These are phyloP conservation scores for Leishmania amazonensis DNA, from an alignment of 208 protist genomes.

Conservation along the genomic window DNA sequence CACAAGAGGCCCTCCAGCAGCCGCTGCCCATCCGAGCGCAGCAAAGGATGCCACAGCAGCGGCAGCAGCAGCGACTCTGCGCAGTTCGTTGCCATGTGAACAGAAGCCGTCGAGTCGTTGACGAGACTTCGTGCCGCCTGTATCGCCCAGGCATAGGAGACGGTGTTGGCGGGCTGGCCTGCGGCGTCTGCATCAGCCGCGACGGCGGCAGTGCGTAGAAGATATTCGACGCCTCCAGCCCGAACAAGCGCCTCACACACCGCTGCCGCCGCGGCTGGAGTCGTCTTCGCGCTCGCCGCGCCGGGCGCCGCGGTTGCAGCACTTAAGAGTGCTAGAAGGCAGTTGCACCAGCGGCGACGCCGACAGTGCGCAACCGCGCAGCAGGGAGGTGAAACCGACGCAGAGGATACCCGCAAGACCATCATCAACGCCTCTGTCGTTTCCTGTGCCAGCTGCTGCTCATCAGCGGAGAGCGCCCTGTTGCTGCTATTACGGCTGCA, in stretches of 20 bases:
- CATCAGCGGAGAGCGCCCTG: neutral
- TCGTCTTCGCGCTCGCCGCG: neutral
- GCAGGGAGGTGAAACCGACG: neutral
- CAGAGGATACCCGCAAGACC: constrained; percentile 11
- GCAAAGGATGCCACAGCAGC: constrained; percentile 29
- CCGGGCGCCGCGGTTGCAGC: neutral
- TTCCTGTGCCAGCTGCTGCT: constrained; percentile 20
- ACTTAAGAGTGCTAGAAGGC: constrained; percentile 19
- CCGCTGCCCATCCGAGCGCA: constrained; percentile 21
- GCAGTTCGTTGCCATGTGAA: constrained; percentile 25
- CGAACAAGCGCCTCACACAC: constrained; percentile 28
- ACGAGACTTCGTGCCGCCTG: constrained; percentile 12
- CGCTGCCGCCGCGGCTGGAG: constrained; percentile 4
- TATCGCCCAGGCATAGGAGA: constrained; percentile 26
- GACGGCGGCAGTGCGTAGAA: constrained; percentile 15
- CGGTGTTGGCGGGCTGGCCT: neutral
- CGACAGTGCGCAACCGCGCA: neutral
- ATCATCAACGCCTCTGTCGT: constrained; percentile 19
- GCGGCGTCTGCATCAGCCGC: neutral
- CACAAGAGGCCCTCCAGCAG: constrained; percentile 25
- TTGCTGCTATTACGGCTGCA: neutral
- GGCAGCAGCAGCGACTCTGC: constrained; percentile 16
- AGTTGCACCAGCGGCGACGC: constrained; percentile 21
- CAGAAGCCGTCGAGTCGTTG: constrained; percentile 12
- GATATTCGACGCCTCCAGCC: constrained; percentile 17